These are phyloP conservation scores for Triangularia verruculosa DNA, from an alignment of 2,329 filamentous ascomycete genomes.

Conservation along the genomic window DNA sequence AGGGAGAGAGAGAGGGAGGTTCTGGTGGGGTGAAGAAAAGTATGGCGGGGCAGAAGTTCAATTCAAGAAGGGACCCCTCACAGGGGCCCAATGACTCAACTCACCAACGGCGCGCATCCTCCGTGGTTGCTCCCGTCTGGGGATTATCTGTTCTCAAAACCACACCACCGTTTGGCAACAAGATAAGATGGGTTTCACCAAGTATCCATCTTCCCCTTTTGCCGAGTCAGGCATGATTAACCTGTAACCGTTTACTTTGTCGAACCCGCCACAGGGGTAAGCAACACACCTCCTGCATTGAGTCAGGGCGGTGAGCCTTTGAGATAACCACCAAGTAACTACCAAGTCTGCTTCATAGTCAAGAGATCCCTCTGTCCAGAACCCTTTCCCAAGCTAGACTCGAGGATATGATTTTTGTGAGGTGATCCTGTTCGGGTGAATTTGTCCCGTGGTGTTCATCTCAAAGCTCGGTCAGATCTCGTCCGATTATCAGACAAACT, in stretches of 20 bases:
- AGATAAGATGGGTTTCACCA: slow-evolving; percentile 8
- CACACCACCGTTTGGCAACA: not conserved
- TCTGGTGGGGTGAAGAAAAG: slow-evolving; percentile 23
- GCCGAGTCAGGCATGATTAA: slow-evolving; percentile 1
- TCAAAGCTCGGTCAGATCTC: not conserved
- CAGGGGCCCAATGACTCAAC: slow-evolving; percentile 21
- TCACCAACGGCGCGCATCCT: not conserved
- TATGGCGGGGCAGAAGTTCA: slow-evolving; percentile 19
- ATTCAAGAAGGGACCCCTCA: slow-evolving; percentile 11
- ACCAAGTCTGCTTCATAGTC: not conserved
- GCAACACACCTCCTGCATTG: not conserved
- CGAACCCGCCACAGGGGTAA: not conserved
- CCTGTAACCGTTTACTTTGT: not conserved
- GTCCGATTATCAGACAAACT: not conserved
- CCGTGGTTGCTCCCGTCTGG: not conserved
- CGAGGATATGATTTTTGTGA: not conserved
- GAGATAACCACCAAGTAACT: not conserved
- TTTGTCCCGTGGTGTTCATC: not conserved
- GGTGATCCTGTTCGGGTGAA: not conserved
- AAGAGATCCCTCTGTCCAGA: not conserved
- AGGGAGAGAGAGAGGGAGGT: not conserved
- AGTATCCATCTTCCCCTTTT: not conserved
- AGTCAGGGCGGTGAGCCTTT: not conserved
- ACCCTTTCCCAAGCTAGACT: not conserved
- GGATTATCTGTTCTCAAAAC: not conserved